Conservation (phyloP, 805 yeast genomes). For the Cyberlindnera bimundalis region DNA sequence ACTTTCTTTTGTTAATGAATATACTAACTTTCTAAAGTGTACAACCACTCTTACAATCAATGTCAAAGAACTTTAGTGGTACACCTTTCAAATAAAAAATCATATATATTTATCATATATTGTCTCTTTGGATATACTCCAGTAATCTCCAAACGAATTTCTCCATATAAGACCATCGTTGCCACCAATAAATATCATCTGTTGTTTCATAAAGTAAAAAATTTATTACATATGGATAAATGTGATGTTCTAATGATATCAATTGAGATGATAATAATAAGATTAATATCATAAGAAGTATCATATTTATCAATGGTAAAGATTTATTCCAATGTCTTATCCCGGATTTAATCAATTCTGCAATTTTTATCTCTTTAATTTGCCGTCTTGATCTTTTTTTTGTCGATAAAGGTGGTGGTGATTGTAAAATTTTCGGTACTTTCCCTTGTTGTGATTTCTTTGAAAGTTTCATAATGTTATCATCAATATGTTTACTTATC, state of each 20-base stretch:
- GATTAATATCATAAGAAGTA: constrained; percentile 10
- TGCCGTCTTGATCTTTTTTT: not conserved
- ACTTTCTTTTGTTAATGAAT: not conserved
- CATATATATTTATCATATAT: not conserved
- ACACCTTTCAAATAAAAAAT: constrained; percentile 5
- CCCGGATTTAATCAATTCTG: not conserved
- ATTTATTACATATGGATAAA: constrained; percentile 1
- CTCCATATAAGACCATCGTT: constrained; percentile 14
- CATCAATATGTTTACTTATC: constrained; percentile 8
- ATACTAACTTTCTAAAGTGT: constrained; percentile 5
- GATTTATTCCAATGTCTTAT: not conserved
- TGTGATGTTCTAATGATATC: constrained; percentile 2
- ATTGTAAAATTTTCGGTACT: not conserved
- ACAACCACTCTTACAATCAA: constrained; percentile 11
- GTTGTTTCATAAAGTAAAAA: constrained; percentile 12
- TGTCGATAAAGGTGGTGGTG: not conserved
- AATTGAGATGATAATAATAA: constrained; percentile 1
- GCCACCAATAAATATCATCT: constrained; percentile 25
- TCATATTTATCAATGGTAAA: constrained; percentile 10
- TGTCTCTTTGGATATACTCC: constrained; percentile 12
- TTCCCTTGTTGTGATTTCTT: not conserved
- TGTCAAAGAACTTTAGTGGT: constrained; percentile 13
- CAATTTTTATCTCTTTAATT: constrained; percentile 4
- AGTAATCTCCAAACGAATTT: constrained; percentile 18
- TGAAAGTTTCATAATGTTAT: constrained; percentile 5